Base-by-base conservation (phyloP, 176 grass and related monocot genomes). In the Secale cereale region DNA sequence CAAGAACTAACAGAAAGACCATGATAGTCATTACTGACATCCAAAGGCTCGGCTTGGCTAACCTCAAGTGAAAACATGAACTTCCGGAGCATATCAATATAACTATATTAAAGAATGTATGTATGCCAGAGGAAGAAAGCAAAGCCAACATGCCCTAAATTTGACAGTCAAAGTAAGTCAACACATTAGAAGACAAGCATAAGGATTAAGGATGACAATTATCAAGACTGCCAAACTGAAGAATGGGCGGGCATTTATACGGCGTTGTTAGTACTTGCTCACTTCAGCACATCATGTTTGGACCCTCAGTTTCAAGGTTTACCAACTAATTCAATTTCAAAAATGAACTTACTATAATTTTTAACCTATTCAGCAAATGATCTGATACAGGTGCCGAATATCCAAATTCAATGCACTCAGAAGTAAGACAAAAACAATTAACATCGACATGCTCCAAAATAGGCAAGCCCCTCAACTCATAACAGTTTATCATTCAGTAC, bases 111-210 rank as follows among this genome's bases (percentile, higher is more conserved):
- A 65, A 33, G 5, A 52, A 15, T 65, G 31, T 25, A 15, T 76
- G 46, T 35, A 57, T 37, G 66, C 11, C 19, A 70, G 11, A 82
- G 7, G 65, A 70, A 67, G 30, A 57, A 33, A 81, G 27, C 3
- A 35, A 50, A 81, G 22, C 20, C 30, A 2, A 20, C 65, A 52
- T 82, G 14, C 16, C 33, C 14, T 20, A 57, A 16, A 57, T n/a
- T 57, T 81, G 48, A 27, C 45, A 70, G 14, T 82, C 46, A 82
- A 63, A 22, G 27, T 28, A 82, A 41, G 12, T 87, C 20, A 78
- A 36, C 6, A 36, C 62, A 56, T 19, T 17, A 14, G 7, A 60
- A 60, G 23, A 70, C 9, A 60, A 59, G 27, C 72, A 77, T 14
- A 68, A 56, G 3, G 13, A 76, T 59, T 14, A 68, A 56, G 3